Evolutionary conservation across 225 moss, liverwort and hornwort genomes (phyloP).

Genomic region (Pleurozium schreberi): DNA sequence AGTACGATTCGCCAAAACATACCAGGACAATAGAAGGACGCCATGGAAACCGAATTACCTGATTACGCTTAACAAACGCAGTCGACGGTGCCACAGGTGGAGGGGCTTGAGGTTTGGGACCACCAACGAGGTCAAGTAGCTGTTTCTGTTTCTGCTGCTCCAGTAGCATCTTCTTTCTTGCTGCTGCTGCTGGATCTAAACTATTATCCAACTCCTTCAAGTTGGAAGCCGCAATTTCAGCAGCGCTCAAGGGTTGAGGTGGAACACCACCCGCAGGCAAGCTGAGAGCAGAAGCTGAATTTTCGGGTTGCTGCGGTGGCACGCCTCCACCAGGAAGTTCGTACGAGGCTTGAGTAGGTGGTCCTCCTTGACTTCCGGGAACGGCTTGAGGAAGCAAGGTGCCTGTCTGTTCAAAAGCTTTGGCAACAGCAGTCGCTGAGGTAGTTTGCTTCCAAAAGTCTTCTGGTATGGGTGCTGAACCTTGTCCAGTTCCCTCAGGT

Average conservation of each 20-base stretch:
- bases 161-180: slow-evolving; percentile 20
- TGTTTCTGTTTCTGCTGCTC: slow-evolving; percentile 41
- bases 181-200: slow-evolving; percentile 28
- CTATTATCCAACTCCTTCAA: slow-evolving; percentile 25
- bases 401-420: slow-evolving; percentile 60
- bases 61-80: slow-evolving; percentile 80
- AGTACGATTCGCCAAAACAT: neutral
- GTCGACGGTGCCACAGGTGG: slow-evolving; percentile 60
- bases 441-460: slow-evolving; percentile 58
- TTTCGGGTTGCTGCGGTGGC: slow-evolving; percentile 47
- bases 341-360: slow-evolving; percentile 28
- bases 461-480: slow-evolving; percentile 51
- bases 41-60: slow-evolving; percentile 21
- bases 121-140: slow-evolving; percentile 79
- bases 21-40: neutral
- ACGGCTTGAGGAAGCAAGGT: slow-evolving; percentile 41
- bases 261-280: slow-evolving; percentile 82
- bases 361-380: slow-evolving; percentile 13
- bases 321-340: slow-evolving; percentile 70
- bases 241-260: slow-evolving; percentile 39
- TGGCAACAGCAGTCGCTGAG: slow-evolving; percentile 45
- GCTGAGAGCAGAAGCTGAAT: slow-evolving; percentile 20
- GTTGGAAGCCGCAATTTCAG: slow-evolving; percentile 28
- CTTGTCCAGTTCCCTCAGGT: slow-evolving; percentile 23
- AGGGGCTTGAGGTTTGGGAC: slow-evolving; percentile 49